These are phyloP conservation scores for Sporothrix globosa DNA, from an alignment of 2,329 filamentous ascomycete genomes.

Conservation along the genomic window DNA sequence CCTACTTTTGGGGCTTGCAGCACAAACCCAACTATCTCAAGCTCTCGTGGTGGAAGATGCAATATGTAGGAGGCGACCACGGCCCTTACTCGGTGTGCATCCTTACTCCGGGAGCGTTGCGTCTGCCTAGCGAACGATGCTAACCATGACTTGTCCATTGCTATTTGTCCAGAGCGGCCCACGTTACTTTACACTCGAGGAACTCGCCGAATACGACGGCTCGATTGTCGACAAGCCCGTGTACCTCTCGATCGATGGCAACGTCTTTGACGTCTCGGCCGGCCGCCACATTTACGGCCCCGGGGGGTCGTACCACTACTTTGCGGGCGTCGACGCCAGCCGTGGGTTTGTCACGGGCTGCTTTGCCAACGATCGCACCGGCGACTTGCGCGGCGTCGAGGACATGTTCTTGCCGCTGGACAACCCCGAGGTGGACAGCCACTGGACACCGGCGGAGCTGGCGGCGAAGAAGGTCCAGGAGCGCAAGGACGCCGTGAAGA, in stretches of 20 bases:
- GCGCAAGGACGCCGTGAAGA: conserved; percentile 62
- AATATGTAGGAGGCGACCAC: conserved; percentile 56
- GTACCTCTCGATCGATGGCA: conserved; percentile 87
- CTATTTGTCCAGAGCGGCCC: conserved; percentile 52
- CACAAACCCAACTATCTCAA: conserved; percentile 65
- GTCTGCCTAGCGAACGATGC: too few relatives aligned
- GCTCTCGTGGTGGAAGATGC: conserved; percentile 60
- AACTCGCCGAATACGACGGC: conserved; percentile 79
- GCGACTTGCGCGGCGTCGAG: conserved; percentile 85
- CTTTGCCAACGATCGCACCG: conserved; percentile 80
- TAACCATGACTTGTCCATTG: neutral
- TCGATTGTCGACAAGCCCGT: conserved; percentile 73
- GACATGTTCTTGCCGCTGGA: conserved; percentile 75
- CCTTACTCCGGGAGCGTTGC: neutral
- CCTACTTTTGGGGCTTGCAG: conserved; percentile 67
- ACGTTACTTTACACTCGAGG: conserved; percentile 69
- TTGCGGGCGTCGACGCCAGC: conserved; percentile 83
- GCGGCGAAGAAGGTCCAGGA: conserved; percentile 63
- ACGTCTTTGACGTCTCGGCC: conserved; percentile 79
- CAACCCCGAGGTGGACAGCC: conserved; percentile 62
- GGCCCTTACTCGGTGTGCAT: conserved; percentile 1
- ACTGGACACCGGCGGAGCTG: conserved; percentile 60
- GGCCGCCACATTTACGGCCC: conserved; percentile 74
- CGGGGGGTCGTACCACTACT: conserved; percentile 83
- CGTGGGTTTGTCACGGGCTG: conserved; percentile 92